These are phyloP conservation scores for Gossypium trilobum DNA, from an alignment of 441 rosid species.

Conservation along the genomic window DNA sequence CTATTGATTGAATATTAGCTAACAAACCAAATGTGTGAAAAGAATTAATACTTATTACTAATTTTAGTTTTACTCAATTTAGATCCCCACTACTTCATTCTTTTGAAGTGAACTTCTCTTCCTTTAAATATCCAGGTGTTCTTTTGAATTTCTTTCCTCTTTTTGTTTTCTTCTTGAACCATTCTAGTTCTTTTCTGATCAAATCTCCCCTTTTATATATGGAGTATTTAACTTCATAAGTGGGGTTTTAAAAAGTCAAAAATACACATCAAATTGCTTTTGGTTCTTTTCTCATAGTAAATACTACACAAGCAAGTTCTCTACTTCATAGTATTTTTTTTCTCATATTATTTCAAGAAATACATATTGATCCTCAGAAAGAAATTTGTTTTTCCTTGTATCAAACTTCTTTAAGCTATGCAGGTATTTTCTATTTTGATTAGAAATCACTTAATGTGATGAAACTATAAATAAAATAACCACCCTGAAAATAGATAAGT, in stretches of 20 bases:
- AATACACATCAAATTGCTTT: not conserved
- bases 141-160: not conserved
- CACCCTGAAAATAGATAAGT: not conserved
- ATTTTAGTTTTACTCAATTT: not conserved
- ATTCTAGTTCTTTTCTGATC: not conserved
- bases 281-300: not conserved
- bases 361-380: not conserved
- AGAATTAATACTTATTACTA: not conserved
- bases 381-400: not conserved
- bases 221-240: not conserved
- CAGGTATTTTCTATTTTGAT: not conserved
- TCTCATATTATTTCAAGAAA: not conserved
- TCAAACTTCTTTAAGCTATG: not conserved
- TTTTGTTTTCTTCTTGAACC: not conserved
- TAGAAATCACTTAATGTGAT: not conserved
- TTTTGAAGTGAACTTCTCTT: not conserved
- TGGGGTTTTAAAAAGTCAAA: not conserved
- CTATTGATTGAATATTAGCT: not conserved
- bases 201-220: not conserved
- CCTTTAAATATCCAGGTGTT: not conserved
- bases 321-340: not conserved
- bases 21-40: not conserved
- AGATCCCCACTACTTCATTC: not conserved
- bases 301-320: not conserved
- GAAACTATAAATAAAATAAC: not conserved